These are phyloP conservation scores for Phytophthora capsici DNA, from an alignment of 352 stramenopile species.

Conservation along the genomic window DNA sequence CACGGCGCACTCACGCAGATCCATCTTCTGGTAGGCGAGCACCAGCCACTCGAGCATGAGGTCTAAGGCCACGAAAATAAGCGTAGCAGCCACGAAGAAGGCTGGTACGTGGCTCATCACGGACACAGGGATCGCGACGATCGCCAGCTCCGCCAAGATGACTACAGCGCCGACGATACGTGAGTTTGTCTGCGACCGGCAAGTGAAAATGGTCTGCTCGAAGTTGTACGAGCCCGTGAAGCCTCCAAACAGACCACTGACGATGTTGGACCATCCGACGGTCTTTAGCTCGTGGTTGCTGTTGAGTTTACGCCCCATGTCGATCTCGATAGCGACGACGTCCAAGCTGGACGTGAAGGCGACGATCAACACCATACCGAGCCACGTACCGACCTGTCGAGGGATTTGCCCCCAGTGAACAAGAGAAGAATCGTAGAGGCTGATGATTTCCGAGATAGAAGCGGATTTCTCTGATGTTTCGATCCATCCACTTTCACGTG, in stretches of 20 bases:
- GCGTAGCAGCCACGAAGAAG: conserved; percentile 96
- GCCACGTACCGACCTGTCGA: conserved; percentile 87
- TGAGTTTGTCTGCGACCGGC: conserved; percentile 88
- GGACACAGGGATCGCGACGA: conserved; percentile 90
- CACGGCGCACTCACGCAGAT: conserved; percentile 91
- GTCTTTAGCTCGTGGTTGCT: conserved; percentile 94
- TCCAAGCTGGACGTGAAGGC: conserved; percentile 96
- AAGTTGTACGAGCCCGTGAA: conserved; percentile 99
- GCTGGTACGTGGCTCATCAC: conserved; percentile 95
- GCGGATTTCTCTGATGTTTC: conserved; percentile 52
- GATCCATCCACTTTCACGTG: conserved; percentile 92
- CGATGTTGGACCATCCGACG: conserved; percentile 96
- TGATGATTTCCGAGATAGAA: conserved; percentile 66
- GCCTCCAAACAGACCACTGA: conserved; percentile 94
- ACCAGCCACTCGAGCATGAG: conserved; percentile 97
- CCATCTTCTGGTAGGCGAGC: conserved; percentile 75
- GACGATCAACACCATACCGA: conserved; percentile 97
- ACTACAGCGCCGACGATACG: conserved; percentile 90
- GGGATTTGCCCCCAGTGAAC: conserved; percentile 92
- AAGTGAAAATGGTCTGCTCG: conserved; percentile 98
- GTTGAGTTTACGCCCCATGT: conserved; percentile 92
- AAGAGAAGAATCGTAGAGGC: conserved; percentile 89
- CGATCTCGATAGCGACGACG: conserved; percentile 96
- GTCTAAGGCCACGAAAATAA: conserved; percentile 97
- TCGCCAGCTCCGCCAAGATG: conserved; percentile 81